These are phyloP conservation scores for Dentipellis fragilis DNA, from an alignment of 768 basidiomycete genomes.

Conservation along the genomic window DNA sequence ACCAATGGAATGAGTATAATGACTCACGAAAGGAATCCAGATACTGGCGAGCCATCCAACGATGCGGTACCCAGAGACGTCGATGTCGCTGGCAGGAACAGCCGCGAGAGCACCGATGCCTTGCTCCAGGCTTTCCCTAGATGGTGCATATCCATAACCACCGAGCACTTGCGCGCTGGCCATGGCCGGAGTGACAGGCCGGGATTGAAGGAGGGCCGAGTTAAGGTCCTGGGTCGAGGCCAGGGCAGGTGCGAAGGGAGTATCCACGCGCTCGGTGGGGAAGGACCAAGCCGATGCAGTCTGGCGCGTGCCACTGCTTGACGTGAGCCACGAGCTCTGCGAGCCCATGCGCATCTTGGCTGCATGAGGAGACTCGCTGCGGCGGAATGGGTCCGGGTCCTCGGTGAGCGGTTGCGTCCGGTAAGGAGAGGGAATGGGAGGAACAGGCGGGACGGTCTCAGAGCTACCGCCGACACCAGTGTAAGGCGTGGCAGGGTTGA, in stretches of 20 bases:
- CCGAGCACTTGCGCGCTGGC: constrained; percentile 54
- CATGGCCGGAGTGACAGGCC: constrained; percentile 43
- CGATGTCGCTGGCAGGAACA: constrained; percentile 35
- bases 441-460: constrained; percentile 40
- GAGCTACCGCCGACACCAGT: constrained; percentile 25
- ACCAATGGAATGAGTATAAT: background rate
- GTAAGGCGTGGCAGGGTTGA: constrained; percentile 33
- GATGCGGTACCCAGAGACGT: constrained; percentile 45
- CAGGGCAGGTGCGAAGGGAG: constrained; percentile 26
- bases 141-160: constrained; percentile 54
- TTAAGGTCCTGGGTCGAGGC: constrained; percentile 30
- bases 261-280: constrained; percentile 33
- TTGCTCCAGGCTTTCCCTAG: constrained; percentile 39
- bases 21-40: constrained; percentile 60
- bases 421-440: constrained; percentile 48
- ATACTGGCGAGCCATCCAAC: constrained; percentile 57
- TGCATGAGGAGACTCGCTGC: constrained; percentile 34
- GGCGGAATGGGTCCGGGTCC: constrained; percentile 58
- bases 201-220: constrained; percentile 31
- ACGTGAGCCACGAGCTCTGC: constrained; percentile 68
- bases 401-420: constrained; percentile 25
- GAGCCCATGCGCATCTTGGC: constrained; percentile 47
- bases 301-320: constrained; percentile 44
- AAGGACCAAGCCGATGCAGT: constrained; percentile 64
- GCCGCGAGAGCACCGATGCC: constrained; percentile 36